Percentiles rank a stretch among this genome's conserved stretches.
Evolutionary conservation across 108 stramenopile species (phyloP).

Genomic region (Skeletonema marinoi): DNA sequence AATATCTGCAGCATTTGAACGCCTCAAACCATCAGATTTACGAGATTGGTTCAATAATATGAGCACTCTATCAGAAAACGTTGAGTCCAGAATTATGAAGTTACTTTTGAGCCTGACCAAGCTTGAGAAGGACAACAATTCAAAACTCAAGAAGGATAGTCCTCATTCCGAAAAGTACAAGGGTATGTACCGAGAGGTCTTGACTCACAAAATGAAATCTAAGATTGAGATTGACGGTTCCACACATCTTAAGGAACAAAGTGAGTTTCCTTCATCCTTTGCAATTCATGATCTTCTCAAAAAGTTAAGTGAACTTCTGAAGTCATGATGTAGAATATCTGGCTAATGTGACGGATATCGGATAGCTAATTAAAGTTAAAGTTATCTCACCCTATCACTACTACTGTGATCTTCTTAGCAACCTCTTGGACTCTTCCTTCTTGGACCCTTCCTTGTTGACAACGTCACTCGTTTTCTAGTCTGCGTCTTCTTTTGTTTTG

Average conservation of each 20-base stretch:
- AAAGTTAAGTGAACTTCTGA: not conserved
- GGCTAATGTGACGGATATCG: too few relatives aligned
- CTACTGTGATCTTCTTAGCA: not conserved
- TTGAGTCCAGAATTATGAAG: conserved; percentile 76
- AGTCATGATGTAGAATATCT: not conserved
- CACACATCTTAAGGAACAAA: not conserved
- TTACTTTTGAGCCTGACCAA: conserved; percentile 71
- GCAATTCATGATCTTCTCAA: conserved; percentile 2
- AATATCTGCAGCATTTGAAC: conserved; percentile 21
- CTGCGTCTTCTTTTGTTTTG: not conserved
- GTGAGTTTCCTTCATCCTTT: conserved; percentile 10
- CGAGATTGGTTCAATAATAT: conserved; percentile 69
- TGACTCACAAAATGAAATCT: conserved; percentile 57
- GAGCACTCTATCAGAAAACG: conserved; percentile 58
- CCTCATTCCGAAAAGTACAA: conserved; percentile 50
- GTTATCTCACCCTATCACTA: not conserved
- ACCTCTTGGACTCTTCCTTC: not conserved
- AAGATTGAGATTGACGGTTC: not conserved
- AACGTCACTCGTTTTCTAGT: not conserved
- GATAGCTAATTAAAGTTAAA: not conserved
- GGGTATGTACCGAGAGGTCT: conserved; percentile 60
- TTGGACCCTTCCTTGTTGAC: not conserved
- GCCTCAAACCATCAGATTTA: not conserved
- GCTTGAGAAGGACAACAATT: conserved; percentile 49
- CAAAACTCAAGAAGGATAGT: conserved; percentile 1